Evolutionary conservation across 495 filamentous ascomycete species (phyloP).

Genomic region (Lophiotrema nucula): DNA sequence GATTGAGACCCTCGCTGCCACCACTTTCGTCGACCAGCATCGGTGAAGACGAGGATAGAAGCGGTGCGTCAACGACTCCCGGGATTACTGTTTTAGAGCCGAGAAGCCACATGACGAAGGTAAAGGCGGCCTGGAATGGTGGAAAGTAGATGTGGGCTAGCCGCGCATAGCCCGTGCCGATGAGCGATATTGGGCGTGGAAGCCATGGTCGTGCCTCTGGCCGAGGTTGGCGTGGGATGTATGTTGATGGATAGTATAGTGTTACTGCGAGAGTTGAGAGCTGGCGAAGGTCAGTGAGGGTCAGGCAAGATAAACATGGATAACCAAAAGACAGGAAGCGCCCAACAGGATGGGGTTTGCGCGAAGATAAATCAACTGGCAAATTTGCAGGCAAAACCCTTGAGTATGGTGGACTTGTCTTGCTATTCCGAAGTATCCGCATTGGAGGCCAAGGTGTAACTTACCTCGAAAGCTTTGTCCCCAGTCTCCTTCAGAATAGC

Average conservation of each 20-base stretch:
- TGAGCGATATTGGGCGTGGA: slow-evolving; percentile 49
- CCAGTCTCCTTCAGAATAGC: slow-evolving; percentile 28
- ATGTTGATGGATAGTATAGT: slow-evolving; percentile 26
- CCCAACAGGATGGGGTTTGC: not conserved
- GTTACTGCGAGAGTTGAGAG: slow-evolving; percentile 26
- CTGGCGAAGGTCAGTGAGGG: slow-evolving; percentile 1
- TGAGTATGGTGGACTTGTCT: no score
- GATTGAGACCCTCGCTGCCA: not conserved
- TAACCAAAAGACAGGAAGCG: not conserved
- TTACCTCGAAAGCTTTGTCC: slow-evolving; percentile 23
- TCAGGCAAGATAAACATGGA: no score
- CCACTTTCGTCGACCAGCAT: slow-evolving; percentile 6
- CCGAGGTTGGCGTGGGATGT: not conserved
- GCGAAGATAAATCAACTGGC: not conserved
- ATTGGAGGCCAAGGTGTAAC: slow-evolving; percentile 1
- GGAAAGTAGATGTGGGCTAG: slow-evolving; percentile 40
- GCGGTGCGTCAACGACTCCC: slow-evolving; percentile 16
- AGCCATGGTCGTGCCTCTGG: slow-evolving; percentile 48
- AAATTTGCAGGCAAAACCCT: not conserved
- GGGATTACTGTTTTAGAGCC: slow-evolving; percentile 39
- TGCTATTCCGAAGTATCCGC: no score
- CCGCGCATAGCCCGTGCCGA: slow-evolving; percentile 46
- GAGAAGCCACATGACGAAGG: slow-evolving; percentile 49
- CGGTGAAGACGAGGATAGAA: slow-evolving; percentile 5
- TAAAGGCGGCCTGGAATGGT: slow-evolving; percentile 44